Evolutionary conservation across 177 flowering plant species (phyloP).

Genomic region (Vitis hybrid): DNA sequence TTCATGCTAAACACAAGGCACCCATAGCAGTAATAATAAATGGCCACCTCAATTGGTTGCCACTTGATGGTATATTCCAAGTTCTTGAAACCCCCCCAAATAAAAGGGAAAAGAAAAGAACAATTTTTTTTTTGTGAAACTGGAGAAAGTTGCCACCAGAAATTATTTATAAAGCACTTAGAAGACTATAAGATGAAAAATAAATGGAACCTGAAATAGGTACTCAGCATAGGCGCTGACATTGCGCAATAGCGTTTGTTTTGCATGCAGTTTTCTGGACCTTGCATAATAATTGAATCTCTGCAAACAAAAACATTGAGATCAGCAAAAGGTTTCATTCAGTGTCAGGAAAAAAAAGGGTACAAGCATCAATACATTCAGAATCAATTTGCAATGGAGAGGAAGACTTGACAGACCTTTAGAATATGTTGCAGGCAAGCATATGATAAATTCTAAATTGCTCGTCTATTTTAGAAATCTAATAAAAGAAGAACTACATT

Average conservation of each 20-base stretch:
- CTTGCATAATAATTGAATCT: slow-evolving; percentile 39
- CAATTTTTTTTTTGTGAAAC: too few species aligned
- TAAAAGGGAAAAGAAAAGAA: not conserved
- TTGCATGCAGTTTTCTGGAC: slow-evolving; percentile 36
- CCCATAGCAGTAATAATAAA: too few species aligned
- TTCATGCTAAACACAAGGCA: too few species aligned
- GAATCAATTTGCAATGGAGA: too few species aligned
- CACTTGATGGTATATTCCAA: too few species aligned
- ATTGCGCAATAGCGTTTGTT: slow-evolving; percentile 53
- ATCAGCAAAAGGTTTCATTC: not conserved
- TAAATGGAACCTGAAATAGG: slow-evolving; percentile 57
- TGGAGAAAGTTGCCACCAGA: too few species aligned
- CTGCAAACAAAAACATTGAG: slow-evolving; percentile 29
- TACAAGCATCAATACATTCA: not conserved
- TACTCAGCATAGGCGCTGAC: slow-evolving; percentile 61
- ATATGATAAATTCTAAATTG: too few species aligned
- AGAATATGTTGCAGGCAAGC: too few species aligned
- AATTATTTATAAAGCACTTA: not conserved
- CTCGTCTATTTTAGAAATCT: too few species aligned
- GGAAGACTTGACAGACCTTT: too few species aligned
- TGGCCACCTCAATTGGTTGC: too few species aligned
- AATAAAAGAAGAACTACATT: too few species aligned
- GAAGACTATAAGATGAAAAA: not conserved
- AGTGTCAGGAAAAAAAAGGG: not conserved
- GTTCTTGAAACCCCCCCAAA: not conserved